These are phyloP conservation scores for Arabis alpina DNA, from an alignment of 345 rosid genomes.

Conservation along the genomic window DNA sequence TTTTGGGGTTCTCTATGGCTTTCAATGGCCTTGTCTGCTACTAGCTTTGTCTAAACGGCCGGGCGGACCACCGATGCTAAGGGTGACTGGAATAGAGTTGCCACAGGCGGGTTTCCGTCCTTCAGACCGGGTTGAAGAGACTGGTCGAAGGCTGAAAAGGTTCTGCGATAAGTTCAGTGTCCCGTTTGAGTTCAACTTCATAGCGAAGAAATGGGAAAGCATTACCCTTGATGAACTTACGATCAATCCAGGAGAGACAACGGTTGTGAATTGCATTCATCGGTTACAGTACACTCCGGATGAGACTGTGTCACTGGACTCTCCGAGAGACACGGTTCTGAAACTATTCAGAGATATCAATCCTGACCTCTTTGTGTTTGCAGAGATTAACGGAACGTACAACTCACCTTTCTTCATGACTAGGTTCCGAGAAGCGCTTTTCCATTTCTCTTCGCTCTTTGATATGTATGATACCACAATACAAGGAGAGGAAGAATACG, in stretches of 20 bases:
- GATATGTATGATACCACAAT: conserved; percentile 70
- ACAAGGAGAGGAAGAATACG: conserved; percentile 52
- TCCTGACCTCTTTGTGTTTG: conserved; percentile 71
- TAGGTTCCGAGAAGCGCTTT: conserved; percentile 72
- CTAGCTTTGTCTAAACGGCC: conserved; percentile 51
- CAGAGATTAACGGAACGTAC: conserved; percentile 62
- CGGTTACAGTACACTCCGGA: conserved; percentile 70
- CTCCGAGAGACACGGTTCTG: conserved; percentile 72
- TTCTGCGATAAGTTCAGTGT: conserved; percentile 64
- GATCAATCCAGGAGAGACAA: conserved; percentile 58
- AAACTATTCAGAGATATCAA: conserved; percentile 61
- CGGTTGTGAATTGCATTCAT: conserved; percentile 60
- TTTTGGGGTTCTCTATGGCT: conserved; percentile 78
- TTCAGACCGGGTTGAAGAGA: conserved; percentile 70
- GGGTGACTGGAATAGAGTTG: conserved; percentile 75
- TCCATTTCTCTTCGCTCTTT: conserved; percentile 67
- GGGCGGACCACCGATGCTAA: conserved; percentile 66
- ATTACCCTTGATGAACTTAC: conserved; percentile 64
- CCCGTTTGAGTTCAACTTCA: conserved; percentile 60
- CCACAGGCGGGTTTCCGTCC: conserved; percentile 86
- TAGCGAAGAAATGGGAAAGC: conserved; percentile 83
- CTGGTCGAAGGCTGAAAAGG: conserved; percentile 61
- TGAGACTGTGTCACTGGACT: conserved; percentile 56
- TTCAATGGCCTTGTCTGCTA: conserved; percentile 87
- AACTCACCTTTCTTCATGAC: conserved; percentile 77